Conservation (phyloP, 1,284 basidiomycete species). For the Trametes versicolor region DNA sequence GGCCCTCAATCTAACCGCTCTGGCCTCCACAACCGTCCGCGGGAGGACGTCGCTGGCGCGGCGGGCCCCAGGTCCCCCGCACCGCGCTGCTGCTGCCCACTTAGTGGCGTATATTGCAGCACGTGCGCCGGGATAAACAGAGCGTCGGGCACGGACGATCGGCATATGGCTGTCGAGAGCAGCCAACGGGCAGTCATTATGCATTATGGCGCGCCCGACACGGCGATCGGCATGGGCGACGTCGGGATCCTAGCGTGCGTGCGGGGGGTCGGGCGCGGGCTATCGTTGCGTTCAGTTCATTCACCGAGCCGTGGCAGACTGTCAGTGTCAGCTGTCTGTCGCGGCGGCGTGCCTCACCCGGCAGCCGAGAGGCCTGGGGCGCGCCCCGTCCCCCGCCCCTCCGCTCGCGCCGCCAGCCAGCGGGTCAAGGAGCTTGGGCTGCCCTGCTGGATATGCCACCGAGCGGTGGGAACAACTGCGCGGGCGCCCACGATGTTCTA, state of each 20-base stretch:
- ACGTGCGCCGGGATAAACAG: constrained; percentile 23
- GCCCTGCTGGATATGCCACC: neutral
- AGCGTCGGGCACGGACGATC: constrained; percentile 17
- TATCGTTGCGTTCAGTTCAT: neutral
- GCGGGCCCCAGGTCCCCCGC: constrained; percentile 3
- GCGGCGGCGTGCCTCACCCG: neutral
- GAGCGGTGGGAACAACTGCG: constrained; percentile 8
- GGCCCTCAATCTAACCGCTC: constrained; percentile 25
- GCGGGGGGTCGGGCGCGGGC: neutral
- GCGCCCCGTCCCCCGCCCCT: neutral
- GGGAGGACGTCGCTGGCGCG: neutral
- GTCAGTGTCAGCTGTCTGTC: neutral
- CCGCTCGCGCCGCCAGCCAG: neutral
- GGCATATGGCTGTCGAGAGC: constrained; percentile 20
- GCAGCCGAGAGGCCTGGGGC: neutral
- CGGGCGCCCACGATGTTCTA: constrained; percentile 12
- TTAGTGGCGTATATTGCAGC: constrained; percentile 27
- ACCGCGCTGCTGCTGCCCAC: constrained; percentile 13
- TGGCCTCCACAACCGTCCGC: neutral
- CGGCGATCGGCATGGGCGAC: constrained; percentile 12
- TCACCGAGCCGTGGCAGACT: neutral
- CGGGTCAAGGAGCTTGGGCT: neutral
- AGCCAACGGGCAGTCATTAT: neutral
- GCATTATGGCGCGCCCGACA: neutral
- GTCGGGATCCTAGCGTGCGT: constrained; percentile 1